A percentile compares a stretch with the other conserved stretches of the same genome.
Conservation (phyloP, 2,329 filamentous ascomycete genomes). For the Microcyclosporella mali region DNA sequence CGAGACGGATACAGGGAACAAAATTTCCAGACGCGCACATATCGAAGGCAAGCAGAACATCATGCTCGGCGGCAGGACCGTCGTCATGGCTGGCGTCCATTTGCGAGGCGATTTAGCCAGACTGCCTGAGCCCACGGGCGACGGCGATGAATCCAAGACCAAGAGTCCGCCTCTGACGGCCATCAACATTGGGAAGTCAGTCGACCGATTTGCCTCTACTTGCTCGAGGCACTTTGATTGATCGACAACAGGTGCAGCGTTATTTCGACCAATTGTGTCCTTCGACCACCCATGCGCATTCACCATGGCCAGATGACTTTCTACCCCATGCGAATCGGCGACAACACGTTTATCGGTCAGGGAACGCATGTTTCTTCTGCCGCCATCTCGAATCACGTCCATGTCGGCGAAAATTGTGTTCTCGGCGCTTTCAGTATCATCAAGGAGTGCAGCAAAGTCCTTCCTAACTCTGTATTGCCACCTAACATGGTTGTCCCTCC, state of each 20-base stretch:
- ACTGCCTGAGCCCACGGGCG: slow-evolving; percentile 24
- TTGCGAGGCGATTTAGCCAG: slow-evolving; percentile 80
- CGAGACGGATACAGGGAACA: slow-evolving; percentile 97
- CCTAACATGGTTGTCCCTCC: slow-evolving; percentile 87
- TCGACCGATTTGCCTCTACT: neutral
- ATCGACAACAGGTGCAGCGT: slow-evolving; percentile 67
- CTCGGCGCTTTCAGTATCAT: slow-evolving; percentile 84
- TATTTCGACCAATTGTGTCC: slow-evolving; percentile 67
- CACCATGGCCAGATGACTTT: slow-evolving; percentile 71
- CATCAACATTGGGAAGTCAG: slow-evolving; percentile 65
- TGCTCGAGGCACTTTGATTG: neutral
- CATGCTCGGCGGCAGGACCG: slow-evolving; percentile 87
- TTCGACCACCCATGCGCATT: slow-evolving; percentile 76
- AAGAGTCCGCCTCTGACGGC: slow-evolving; percentile 42
- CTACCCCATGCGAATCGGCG: slow-evolving; percentile 85
- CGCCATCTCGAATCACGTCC: slow-evolving; percentile 75
- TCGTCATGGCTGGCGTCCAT: slow-evolving; percentile 91
- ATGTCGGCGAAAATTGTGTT: slow-evolving; percentile 70
- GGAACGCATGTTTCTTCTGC: slow-evolving; percentile 73
- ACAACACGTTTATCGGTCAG: slow-evolving; percentile 80
- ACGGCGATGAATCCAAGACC: slow-evolving; percentile 25
- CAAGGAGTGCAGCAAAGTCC: slow-evolving; percentile 84
- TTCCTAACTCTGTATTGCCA: slow-evolving; percentile 79
- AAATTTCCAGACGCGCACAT: slow-evolving; percentile 85
- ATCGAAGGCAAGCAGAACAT: slow-evolving; percentile 97